A percentile compares a stretch with the other conserved stretches of the same genome.
These are phyloP conservation scores for Boletus rubroflammeus DNA, from an alignment of 768 basidiomycete species.

Conservation along the genomic window DNA sequence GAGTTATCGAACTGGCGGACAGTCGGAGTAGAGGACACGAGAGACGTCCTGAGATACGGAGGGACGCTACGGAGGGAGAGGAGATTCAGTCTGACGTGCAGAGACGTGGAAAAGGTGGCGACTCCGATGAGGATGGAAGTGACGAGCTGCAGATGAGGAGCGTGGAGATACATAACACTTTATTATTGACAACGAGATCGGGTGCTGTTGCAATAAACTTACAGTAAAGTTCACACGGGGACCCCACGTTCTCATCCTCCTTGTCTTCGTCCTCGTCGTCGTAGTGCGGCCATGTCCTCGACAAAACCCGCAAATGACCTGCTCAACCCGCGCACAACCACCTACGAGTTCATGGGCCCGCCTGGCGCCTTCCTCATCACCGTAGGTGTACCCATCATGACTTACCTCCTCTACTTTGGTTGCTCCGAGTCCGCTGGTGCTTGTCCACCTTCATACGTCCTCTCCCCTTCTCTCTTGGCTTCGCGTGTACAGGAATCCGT, in stretches of 20 bases:
- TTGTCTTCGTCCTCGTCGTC: too few relatives aligned
- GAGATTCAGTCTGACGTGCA: conserved; percentile 82
- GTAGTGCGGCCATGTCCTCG: too few relatives aligned
- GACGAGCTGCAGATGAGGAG: too few relatives aligned
- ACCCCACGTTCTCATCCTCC: too few relatives aligned
- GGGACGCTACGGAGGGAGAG: conserved; percentile 51
- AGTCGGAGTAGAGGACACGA: conserved; percentile 41
- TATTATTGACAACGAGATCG: too few relatives aligned
- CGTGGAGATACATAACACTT: too few relatives aligned
- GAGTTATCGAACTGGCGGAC: conserved; percentile 57
- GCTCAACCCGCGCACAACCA: conserved; percentile 66
- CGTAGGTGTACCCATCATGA: conserved; percentile 62
- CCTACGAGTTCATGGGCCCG: conserved; percentile 83
- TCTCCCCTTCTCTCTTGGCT: conserved; percentile 32
- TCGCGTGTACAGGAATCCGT: conserved; percentile 46
- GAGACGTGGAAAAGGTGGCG: conserved; percentile 68
- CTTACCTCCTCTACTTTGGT: conserved; percentile 73
- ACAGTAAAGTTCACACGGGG: too few relatives aligned
- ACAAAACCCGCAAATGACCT: conserved; percentile 28
- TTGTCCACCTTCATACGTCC: conserved; percentile 54
- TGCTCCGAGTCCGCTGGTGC: conserved; percentile 70
- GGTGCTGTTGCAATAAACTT: too few relatives aligned
- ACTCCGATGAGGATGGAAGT: neutral
- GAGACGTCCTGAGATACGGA: conserved; percentile 43
- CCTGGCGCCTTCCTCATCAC: conserved; percentile 71